These are phyloP conservation scores for Aspergillus nidulans DNA, from an alignment of 495 filamentous ascomycete species.

Conservation along the genomic window DNA sequence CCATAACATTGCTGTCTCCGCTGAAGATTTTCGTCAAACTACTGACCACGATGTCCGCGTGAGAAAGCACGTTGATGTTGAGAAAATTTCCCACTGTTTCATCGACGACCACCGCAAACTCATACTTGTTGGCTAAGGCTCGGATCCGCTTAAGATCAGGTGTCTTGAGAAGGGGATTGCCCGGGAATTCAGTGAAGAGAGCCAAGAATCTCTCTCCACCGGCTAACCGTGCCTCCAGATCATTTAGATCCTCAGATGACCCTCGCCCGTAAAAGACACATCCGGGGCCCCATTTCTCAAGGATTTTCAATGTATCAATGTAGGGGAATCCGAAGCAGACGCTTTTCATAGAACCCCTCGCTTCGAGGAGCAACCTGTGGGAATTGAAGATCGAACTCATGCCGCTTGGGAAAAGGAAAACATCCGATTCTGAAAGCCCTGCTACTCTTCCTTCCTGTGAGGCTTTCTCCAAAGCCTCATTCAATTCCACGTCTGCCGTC, in stretches of 20 bases:
- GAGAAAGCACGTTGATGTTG: constrained; percentile 86
- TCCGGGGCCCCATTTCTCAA: constrained; percentile 91
- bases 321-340: constrained; percentile 73
- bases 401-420: constrained; percentile 81
- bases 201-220: constrained; percentile 74
- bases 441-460: constrained; percentile 50
- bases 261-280: constrained; percentile 88
- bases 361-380: constrained; percentile 65
- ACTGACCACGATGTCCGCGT: constrained; percentile 87
- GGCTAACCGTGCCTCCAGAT: constrained; percentile 68
- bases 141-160: constrained; percentile 81
- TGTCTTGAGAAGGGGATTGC: constrained; percentile 82
- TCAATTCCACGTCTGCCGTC: constrained; percentile 64
- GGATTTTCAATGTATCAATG: constrained; percentile 90
- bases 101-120: constrained; percentile 88
- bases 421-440: constrained; percentile 79
- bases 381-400: constrained; percentile 94
- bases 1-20: constrained; percentile 97
- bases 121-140: constrained; percentile 71
- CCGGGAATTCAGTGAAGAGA: constrained; percentile 91
- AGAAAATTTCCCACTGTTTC: constrained; percentile 96
- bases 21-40: constrained; percentile 96
- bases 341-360: constrained; percentile 38
- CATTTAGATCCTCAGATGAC: constrained; percentile 75
- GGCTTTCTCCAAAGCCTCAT: constrained; percentile 52